Conservation (phyloP, 331 rosid genomes). For the Pyrus hybrid region DNA sequence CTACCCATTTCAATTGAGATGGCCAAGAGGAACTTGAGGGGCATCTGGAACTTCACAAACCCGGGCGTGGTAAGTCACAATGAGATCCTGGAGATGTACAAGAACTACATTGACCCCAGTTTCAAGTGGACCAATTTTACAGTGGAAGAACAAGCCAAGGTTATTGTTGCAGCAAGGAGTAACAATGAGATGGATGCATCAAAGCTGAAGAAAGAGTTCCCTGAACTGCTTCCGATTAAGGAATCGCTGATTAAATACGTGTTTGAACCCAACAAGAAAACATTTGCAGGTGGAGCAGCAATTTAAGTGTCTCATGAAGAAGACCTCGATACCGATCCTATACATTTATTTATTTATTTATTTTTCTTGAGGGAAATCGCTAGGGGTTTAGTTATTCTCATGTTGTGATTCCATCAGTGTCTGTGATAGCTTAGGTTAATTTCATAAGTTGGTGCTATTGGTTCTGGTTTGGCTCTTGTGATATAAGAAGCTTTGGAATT, state of each 20-base stretch:
- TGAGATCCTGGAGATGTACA: slow-evolving; percentile 66
- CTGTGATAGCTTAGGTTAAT: neutral
- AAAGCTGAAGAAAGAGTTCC: slow-evolving; percentile 58
- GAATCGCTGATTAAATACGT: slow-evolving; percentile 56
- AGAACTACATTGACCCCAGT: slow-evolving; percentile 37
- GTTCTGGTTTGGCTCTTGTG: neutral
- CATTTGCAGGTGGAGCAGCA: slow-evolving; percentile 8
- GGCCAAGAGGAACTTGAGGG: slow-evolving; percentile 60
- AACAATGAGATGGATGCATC: slow-evolving; percentile 44
- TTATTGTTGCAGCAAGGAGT: slow-evolving; percentile 39
- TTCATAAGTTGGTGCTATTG: neutral
- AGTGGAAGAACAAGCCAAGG: slow-evolving; percentile 44
- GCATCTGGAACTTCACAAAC: slow-evolving; percentile 64
- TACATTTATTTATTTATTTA: neutral
- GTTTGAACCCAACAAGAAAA: slow-evolving; percentile 45
- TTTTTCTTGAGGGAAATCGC: neutral
- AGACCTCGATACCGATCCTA: neutral
- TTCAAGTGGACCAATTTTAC: slow-evolving; percentile 55
- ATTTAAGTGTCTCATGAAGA: neutral
- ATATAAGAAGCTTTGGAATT: neutral
- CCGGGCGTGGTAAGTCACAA: slow-evolving; percentile 58
- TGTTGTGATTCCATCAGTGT: neutral
- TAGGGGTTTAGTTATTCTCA: neutral
- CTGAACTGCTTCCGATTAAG: slow-evolving; percentile 44
- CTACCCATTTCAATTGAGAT: slow-evolving; percentile 58